Evolutionary conservation across 352 stramenopile genomes (phyloP), one percentile per base, ranked within the genome.

Genomic region (Pythium folliculosum): DNA sequence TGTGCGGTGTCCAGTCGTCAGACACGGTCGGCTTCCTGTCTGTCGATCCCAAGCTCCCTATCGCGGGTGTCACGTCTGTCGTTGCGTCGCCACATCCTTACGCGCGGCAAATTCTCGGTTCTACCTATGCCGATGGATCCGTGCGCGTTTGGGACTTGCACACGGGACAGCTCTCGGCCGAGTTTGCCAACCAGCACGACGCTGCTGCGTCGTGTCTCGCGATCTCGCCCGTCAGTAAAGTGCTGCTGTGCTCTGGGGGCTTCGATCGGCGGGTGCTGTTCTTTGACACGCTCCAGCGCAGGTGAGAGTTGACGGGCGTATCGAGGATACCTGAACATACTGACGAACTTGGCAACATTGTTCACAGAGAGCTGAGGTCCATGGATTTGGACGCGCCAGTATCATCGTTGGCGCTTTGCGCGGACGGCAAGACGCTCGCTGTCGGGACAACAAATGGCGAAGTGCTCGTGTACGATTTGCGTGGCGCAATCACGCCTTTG

Each of bases 241-340:
- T 90, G 44, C 65, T 91, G 27, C 67, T 92, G 1, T 77, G 68
- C 16, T 78, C 77, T 0, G 81, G 80, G 1, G 84, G 84, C 4
- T 71, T 88, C 37, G 84, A 92, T 57, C 77, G 83, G 1, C 78
- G 84, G 51, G 79, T 92, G 2, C 72, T 89, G n/a, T 92, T 92
- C 70, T 90, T 84, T 52, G 84, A 92, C 65, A 88, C 77, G 0
- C 65, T 77, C 3, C 81, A 90, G 61, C 70, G 77, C 44, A 82
- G 79, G 84, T 92, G 81, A 22, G 76, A 54, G n/a, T n/a, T n/a
- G n/a, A n/a, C n/a, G n/a, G n/a, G n/a, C n/a, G n/a, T n/a, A n/a
- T n/a, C n/a, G n/a, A n/a, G n/a, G n/a, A n/a, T n/a, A n/a, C n/a
- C n/a, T n/a, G n/a, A n/a, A n/a, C n/a, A n/a, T n/a, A n/a, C n/a